Conservation (phyloP, 1,284 basidiomycete genomes). For the Earliella scabrosa region DNA sequence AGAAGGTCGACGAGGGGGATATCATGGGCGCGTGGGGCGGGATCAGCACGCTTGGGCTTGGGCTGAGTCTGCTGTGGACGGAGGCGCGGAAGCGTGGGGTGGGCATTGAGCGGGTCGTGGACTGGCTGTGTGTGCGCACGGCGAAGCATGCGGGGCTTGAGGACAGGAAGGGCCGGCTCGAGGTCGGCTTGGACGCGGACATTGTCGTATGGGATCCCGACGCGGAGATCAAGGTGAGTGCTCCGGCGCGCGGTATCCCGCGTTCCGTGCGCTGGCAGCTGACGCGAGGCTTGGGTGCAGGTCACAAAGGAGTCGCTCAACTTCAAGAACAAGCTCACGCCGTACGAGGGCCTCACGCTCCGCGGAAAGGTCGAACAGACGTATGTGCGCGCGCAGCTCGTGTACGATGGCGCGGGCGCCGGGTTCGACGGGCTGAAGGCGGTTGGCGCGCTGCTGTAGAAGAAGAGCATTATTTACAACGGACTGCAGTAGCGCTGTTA, state of each 20-base stretch:
- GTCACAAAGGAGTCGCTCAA: conserved; percentile 73
- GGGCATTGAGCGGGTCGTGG: conserved; percentile 64
- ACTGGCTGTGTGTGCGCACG: conserved; percentile 74
- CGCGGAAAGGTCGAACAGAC: conserved; percentile 77
- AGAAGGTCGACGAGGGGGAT: conserved; percentile 78
- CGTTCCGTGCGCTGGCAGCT: not conserved
- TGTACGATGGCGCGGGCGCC: conserved; percentile 55
- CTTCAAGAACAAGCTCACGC: conserved; percentile 93
- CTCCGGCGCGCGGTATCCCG: too few relatives aligned
- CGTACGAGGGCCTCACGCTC: conserved; percentile 79
- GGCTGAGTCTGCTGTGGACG: conserved; percentile 86
- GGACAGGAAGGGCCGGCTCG: conserved; percentile 71
- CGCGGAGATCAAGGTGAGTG: conserved; percentile 60
- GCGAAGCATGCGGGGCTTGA: conserved; percentile 80
- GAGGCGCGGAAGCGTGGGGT: conserved; percentile 68
- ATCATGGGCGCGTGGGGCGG: conserved; percentile 94
- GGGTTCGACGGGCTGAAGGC: conserved; percentile 40
- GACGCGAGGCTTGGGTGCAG: conserved; percentile 39
- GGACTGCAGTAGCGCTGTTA: too few relatives aligned
- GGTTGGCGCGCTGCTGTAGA: conserved; percentile 35
- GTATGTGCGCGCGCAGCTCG: conserved; percentile 72
- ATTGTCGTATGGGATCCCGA: conserved; percentile 84
- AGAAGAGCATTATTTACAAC: not conserved
- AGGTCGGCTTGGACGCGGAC: conserved; percentile 81
- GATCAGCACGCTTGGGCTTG: conserved; percentile 86